Percentiles rank a stretch among this genome's conserved stretches.
These are phyloP conservation scores for Phytophthora hibernalis DNA, from an alignment of 352 stramenopile genomes.

Conservation along the genomic window DNA sequence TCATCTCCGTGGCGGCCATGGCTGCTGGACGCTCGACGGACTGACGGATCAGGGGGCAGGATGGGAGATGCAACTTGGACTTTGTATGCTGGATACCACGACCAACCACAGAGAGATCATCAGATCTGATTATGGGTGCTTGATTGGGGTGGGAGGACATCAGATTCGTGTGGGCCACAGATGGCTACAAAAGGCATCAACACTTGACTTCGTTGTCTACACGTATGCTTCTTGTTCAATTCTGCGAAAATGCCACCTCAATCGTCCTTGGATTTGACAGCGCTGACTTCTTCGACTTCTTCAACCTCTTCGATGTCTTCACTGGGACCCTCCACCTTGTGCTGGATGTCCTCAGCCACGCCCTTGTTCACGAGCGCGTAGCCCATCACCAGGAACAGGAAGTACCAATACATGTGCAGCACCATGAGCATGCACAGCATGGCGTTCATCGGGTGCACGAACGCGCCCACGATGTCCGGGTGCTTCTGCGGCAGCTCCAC, in stretches of 20 bases:
- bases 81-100: slow-evolving; percentile 11
- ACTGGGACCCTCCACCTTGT: slow-evolving; percentile 36
- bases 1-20: slow-evolving; percentile 48
- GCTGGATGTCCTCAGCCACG: slow-evolving; percentile 51
- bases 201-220: slow-evolving; percentile 8
- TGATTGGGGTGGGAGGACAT: no score
- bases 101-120: slow-evolving; percentile 6
- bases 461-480: slow-evolving; percentile 31
- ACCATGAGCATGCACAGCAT: slow-evolving; percentile 53
- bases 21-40: slow-evolving; percentile 22
- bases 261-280: slow-evolving; percentile 37
- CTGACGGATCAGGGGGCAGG: slow-evolving; percentile 13
- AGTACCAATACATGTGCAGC: slow-evolving; percentile 60
- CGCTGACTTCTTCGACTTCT: slow-evolving; percentile 14
- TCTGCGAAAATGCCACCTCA: slow-evolving; percentile 24
- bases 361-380: slow-evolving; percentile 51
- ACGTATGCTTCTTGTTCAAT: slow-evolving; percentile 17
- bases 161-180: slow-evolving; percentile 7
- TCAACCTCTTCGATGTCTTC: slow-evolving; percentile 25
- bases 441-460: slow-evolving; percentile 41
- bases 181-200: slow-evolving; percentile 8
- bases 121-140: slow-evolving; percentile 7
- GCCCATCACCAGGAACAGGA: slow-evolving; percentile 57
- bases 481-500: slow-evolving; percentile 30
- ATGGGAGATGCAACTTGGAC: slow-evolving; percentile 24